Evolutionary conservation across 2,329 filamentous ascomycete species (phyloP), one percentile per base, ranked within the genome.

Genomic region (Aspergillus niger): DNA sequence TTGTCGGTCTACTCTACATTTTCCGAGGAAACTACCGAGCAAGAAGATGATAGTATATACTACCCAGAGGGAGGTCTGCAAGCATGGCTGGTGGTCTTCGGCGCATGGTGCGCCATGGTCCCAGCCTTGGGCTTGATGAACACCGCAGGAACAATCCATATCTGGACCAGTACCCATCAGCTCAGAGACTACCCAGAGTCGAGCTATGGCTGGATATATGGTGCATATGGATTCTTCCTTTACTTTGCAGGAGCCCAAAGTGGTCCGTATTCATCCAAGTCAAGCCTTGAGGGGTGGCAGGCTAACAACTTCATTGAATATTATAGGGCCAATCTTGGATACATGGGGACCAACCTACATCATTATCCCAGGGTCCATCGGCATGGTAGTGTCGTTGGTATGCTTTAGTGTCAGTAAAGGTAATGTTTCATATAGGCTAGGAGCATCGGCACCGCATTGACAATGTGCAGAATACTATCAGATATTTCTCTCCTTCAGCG

Each of bases 41-140:
- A 44, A 28, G 38, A 20, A 39, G 20, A 11, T 8, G 15, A 43
- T 3, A 11, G 3, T n/a, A 44, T n/a, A 43, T 28, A 41, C 5
- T 66, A 65, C 17, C 79, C 79, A 0, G 80, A 81, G 60, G 79
- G 79, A 15, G 79, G 79, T 0, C 60, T 71, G 2, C 61, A 67
- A 43, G 78, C 79, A 36, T 81, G 79, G 77, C 70, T 77, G 0
- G 77, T 80, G 1, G 79, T 80, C 0, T 61, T 76, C 2, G 80
- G 78, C 5, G 72, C 77, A 15, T 79, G 74, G 67, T 67, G 65
- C 36, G 59, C 61, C 26, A 76, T 80, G 63, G 67, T 78, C 24
- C 72, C 74, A 10, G 73, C 72, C 3, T 76, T 80, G 60, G 79
- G 79, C 5, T 41, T 80, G 22, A 64, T 78, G 55, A 80, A 79